A percentile compares a stretch with the other conserved stretches of the same genome.
These are phyloP conservation scores for Cucumis cinereus DNA, from an alignment of 306 rosid genomes.

Conservation along the genomic window DNA sequence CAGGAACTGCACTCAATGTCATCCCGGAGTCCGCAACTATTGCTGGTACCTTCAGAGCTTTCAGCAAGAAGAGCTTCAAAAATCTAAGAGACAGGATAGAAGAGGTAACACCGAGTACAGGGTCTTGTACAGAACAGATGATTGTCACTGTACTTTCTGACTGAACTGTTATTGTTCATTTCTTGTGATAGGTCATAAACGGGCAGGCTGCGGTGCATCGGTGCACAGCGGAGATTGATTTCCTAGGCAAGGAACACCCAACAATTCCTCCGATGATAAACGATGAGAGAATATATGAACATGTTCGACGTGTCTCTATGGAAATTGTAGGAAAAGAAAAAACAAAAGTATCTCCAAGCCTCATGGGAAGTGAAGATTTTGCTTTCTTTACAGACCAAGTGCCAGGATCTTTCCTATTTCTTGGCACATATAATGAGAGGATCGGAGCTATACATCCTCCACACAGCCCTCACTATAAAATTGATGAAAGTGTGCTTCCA, in stretches of 20 bases:
- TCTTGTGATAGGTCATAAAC: slow-evolving; percentile 36
- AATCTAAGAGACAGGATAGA: slow-evolving; percentile 54
- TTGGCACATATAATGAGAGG: slow-evolving; percentile 51
- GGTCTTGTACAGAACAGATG: not conserved
- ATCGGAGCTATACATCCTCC: slow-evolving; percentile 43
- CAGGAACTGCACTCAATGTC: slow-evolving; percentile 46
- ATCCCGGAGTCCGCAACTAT: slow-evolving; percentile 61
- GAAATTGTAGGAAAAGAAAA: slow-evolving; percentile 64
- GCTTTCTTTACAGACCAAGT: slow-evolving; percentile 69
- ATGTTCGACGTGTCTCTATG: slow-evolving; percentile 29
- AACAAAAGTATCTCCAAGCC: slow-evolving; percentile 26
- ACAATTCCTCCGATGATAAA: slow-evolving; percentile 61
- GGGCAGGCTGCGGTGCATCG: slow-evolving; percentile 72
- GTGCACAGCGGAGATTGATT: slow-evolving; percentile 53
- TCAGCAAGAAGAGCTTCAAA: slow-evolving; percentile 56
- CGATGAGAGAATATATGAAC: slow-evolving; percentile 43
- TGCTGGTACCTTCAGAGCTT: slow-evolving; percentile 68
- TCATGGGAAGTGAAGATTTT: slow-evolving; percentile 89
- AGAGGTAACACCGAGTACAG: slow-evolving; percentile 36
- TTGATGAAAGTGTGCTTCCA: slow-evolving; percentile 66
- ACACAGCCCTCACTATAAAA: slow-evolving; percentile 47
- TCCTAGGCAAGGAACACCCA: slow-evolving; percentile 52
- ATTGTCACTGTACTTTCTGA: not conserved
- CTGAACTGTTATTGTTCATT: not conserved
- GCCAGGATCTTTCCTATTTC: slow-evolving; percentile 52